These are phyloP conservation scores for Hygrophila difformis DNA, from an alignment of 257 asterid species.

Conservation along the genomic window DNA sequence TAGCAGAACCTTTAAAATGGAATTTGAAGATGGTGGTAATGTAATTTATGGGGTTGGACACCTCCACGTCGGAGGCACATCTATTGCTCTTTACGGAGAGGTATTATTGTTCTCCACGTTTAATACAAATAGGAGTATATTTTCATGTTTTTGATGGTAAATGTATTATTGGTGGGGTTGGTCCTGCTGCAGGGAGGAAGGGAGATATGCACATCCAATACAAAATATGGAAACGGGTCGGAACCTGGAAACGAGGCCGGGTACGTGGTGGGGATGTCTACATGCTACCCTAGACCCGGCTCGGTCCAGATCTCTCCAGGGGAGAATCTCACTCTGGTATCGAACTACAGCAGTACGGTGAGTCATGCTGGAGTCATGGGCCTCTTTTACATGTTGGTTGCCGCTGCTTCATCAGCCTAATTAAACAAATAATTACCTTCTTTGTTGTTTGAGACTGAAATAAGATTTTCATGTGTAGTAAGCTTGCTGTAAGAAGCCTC, in stretches of 20 bases:
- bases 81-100: slow-evolving; percentile 65
- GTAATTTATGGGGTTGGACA: slow-evolving; percentile 75
- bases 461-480: no score
- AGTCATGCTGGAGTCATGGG: slow-evolving; percentile 73
- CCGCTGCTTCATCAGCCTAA: slow-evolving; percentile 26
- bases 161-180: no score
- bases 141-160: no score
- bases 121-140: no score
- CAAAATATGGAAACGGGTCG: slow-evolving; percentile 60
- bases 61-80: slow-evolving; percentile 69
- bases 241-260: slow-evolving; percentile 87
- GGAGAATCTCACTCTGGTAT: slow-evolving; percentile 47
- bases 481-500: no score
- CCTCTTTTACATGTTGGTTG: slow-evolving; percentile 59
- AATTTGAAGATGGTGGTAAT: slow-evolving; percentile 60
- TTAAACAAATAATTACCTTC: no score
- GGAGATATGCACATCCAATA: slow-evolving; percentile 59
- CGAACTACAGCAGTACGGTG: slow-evolving; percentile 40
- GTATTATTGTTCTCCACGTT: no score
- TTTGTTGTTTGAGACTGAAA: no score
- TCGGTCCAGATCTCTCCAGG: slow-evolving; percentile 51
- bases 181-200: slow-evolving; percentile 84
- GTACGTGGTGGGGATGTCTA: slow-evolving; percentile 78
- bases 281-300: slow-evolving; percentile 79
- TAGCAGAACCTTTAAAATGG: slow-evolving; percentile 26